Conservation (phyloP, 1,284 basidiomycete species). For the Ganoderma leucocontextum region DNA sequence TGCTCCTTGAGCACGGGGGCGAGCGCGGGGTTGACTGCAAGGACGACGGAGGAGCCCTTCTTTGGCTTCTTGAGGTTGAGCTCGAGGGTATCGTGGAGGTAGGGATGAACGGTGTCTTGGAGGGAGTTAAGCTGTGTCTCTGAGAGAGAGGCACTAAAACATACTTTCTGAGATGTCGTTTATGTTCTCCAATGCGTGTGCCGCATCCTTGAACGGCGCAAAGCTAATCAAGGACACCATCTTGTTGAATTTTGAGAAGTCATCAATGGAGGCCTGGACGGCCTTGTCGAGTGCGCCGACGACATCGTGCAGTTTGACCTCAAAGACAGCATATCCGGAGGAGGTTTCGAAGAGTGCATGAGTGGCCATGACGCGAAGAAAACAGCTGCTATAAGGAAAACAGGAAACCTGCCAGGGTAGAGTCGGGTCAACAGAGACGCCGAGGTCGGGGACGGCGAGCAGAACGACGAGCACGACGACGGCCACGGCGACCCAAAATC, state of each 20-base stretch:
- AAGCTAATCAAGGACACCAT: constrained; percentile 95
- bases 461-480: constrained; percentile 23
- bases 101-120: constrained; percentile 86
- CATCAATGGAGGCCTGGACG: constrained; percentile 88
- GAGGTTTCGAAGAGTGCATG: constrained; percentile 96
- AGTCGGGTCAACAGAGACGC: background rate
- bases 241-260: constrained; percentile 92
- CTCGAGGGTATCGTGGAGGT: constrained; percentile 88
- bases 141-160: constrained; percentile 15
- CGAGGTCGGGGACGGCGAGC: constrained; percentile 7
- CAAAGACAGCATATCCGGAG: constrained; percentile 95
- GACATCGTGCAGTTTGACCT: constrained; percentile 89
- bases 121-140: constrained; percentile 1
- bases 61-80: constrained; percentile 88
- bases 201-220: constrained; percentile 94
- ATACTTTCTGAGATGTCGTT: constrained; percentile 97
- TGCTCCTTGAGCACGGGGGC: constrained; percentile 85
- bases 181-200: constrained; percentile 95
- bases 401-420: background rate
- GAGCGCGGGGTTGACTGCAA: constrained; percentile 87
- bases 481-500: constrained; percentile 21
- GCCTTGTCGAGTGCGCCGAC: constrained; percentile 86
- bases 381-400: background rate
- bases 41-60: constrained; percentile 76
- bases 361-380: constrained; percentile 63